Conservation (phyloP, 202 grass and related monocot species). For the Digitaria exilis region DNA sequence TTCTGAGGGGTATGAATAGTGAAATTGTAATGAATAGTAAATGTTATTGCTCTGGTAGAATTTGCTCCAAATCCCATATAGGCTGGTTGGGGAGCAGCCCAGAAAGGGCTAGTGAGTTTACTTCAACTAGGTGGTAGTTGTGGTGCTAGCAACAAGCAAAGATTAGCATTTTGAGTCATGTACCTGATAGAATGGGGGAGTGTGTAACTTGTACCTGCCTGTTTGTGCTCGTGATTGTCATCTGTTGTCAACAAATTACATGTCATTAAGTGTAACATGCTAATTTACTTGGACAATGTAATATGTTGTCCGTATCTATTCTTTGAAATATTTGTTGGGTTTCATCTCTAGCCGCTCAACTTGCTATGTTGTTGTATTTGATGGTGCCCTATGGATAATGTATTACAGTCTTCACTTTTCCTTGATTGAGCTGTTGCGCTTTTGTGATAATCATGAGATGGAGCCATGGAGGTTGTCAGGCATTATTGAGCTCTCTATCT, state of each 20-base stretch:
- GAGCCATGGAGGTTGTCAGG: not conserved
- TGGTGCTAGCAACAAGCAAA: slow-evolving; percentile 18
- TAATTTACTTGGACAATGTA: not conserved
- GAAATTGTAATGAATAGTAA: too few species aligned
- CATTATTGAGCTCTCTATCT: not conserved
- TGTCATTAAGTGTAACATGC: slow-evolving; percentile 15
- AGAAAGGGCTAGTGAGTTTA: slow-evolving; percentile 22
- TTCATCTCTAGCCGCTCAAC: too few species aligned
- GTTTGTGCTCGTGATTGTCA: slow-evolving; percentile 18
- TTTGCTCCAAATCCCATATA: slow-evolving; percentile 8
- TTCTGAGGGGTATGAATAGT: too few species aligned
- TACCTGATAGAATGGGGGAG: not conserved
- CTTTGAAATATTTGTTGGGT: slow-evolving; percentile 14
- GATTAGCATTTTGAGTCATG: slow-evolving; percentile 7
- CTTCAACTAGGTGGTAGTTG: slow-evolving; percentile 17
- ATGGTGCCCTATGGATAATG: not conserved
- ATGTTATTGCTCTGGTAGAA: slow-evolving; percentile 11
- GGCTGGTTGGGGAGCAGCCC: not conserved
- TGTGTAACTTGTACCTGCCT: slow-evolving; percentile 40
- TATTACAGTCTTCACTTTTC: not conserved
- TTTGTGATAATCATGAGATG: not conserved
- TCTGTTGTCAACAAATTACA: slow-evolving; percentile 12
- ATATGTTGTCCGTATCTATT: not conserved
- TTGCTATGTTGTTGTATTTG: too few species aligned
- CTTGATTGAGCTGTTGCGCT: not conserved